Base-by-base conservation (phyloP, 225 moss, liverwort and hornwort genomes). In the Antitrichia curtipendula region DNA sequence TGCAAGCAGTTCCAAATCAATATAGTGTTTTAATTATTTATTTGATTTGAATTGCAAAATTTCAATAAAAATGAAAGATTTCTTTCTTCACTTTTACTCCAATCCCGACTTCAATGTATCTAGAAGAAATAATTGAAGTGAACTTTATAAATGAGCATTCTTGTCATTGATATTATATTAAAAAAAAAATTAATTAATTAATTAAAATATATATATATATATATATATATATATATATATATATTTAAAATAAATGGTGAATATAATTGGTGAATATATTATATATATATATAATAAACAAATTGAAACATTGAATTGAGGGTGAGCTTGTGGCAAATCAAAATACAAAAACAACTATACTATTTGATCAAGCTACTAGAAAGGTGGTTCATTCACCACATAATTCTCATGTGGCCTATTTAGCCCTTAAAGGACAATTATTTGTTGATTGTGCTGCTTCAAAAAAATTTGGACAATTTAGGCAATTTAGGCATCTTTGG, bases 391-490 rank as follows among this genome's bases (percentile, higher is more conserved):
- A 49, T 74, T 74, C 6, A 49, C 7, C 1, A 49, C 2, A 32
- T 20, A 20, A 20, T 32, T 73, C 0, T 19, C 9, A 49, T 12
- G n/a, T n/a, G 31, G 2, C 1, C 0, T 31, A 2, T 15, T 73
- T 31, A 19, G 29, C 6, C 4, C 1, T 34, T 34, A 8, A 34
- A 34, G 1, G 8, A 52, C 1, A 32, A 50, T 8, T 32, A 32
- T 32, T 0, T 50, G 2, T 11, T 47, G 4, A 73, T 12, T 74
- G 11, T 12, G 5, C 0, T 12, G 4, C 20, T 1, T 0, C 0
- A 7, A 32, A 70, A 7, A 8, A 73, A 31, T 47, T 45, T 6
- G 0, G 5, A 2, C 8, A 41, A 2, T 41, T 27, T 6, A 2
- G 4, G 14, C 3, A 25, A 70, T 70, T 40, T 8, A 4, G 14